Evolutionary conservation across 75 land plant species (phyloP), one percentile per base, ranked within the genome.

Genomic region (Isoetes taiwanensis): DNA sequence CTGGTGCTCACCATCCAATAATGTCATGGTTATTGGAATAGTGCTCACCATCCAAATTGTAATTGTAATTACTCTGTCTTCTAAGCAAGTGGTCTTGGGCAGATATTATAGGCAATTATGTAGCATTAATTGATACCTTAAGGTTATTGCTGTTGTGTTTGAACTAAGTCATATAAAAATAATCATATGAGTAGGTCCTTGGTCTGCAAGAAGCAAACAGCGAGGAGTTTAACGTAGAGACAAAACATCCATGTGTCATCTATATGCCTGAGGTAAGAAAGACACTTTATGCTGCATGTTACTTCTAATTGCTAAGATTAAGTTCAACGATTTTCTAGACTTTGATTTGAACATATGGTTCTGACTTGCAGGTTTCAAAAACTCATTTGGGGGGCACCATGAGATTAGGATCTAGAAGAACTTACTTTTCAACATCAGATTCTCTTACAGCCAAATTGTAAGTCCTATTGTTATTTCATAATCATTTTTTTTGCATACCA

Each of bases 251-350:
- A 37, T 83, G 85, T 65, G 84, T 91, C 3, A 77, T 91, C 33
- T 91, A 71, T 64, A 91, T 91, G 97, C 97, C 97, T 31, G 97
- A 91, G 89, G 97, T 86, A 68, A n/a, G n/a, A n/a, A n/a, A n/a
- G n/a, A n/a, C n/a, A 4, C 5, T 42, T 2, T 62, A 26, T 57
- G 10, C 43, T 12, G 32, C 40, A 3, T 57, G 5, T 23, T 27
- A n/a, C 16, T 61, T 54, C 16, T 14, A 24, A n/a, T 37, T 37
- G 10, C 39, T 37, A 37, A 37, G 39, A 37, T 9, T 9, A 37
- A 14, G 14, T 9, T 9, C 9, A 14, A 37, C 9, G 39, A 37
- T 37, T 37, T 37, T 9, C 39, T 9, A 37, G 39, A 37, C 9
- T 9, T 14, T 37, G 14, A 8, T 54, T 6, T 54, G 4, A 5